Conservation (phyloP, 106 monocot species). For the Dioscorea zingiberensis region DNA sequence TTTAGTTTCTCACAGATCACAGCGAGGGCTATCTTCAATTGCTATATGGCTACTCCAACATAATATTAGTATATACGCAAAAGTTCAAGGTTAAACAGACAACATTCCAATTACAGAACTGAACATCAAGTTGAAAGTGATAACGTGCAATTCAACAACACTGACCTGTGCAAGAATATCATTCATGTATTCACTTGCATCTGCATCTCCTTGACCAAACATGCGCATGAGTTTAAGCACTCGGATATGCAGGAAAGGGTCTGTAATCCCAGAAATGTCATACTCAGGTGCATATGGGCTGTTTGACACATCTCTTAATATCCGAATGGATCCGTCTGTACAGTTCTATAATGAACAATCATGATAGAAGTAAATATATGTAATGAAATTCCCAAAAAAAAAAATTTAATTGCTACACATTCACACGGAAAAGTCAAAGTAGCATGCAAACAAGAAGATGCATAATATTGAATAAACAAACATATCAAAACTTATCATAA, state of each 20-base stretch:
- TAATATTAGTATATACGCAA: too few relatives aligned
- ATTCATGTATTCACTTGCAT: conserved; percentile 84
- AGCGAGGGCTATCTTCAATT: too few relatives aligned
- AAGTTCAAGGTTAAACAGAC: too few relatives aligned
- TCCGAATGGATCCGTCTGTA: conserved; percentile 67
- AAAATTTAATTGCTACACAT: not conserved
- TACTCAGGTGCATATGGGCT: conserved; percentile 93
- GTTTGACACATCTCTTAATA: conserved; percentile 82
- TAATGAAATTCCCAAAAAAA: not conserved
- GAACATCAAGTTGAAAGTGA: too few relatives aligned
- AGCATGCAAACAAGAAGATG: too few relatives aligned
- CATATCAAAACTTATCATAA: too few relatives aligned
- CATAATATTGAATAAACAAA: too few relatives aligned
- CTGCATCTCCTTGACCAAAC: conserved; percentile 82
- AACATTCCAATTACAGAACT: too few relatives aligned
- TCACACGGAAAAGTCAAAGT: too few relatives aligned
- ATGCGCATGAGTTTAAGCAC: conserved; percentile 75
- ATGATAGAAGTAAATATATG: conserved; percentile 13
- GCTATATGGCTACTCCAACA: too few relatives aligned
- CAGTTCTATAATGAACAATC: conserved; percentile 37
- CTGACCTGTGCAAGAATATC: conserved; percentile 94
- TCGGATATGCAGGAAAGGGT: conserved; percentile 56
- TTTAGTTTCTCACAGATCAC: too few relatives aligned
- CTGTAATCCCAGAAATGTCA: conserved; percentile 68
- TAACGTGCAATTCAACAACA: not conserved